phyloP scores from a whole-genome alignment of 1,284 basidiomycete species.

The Limonomyces culmigenus region DNA sequence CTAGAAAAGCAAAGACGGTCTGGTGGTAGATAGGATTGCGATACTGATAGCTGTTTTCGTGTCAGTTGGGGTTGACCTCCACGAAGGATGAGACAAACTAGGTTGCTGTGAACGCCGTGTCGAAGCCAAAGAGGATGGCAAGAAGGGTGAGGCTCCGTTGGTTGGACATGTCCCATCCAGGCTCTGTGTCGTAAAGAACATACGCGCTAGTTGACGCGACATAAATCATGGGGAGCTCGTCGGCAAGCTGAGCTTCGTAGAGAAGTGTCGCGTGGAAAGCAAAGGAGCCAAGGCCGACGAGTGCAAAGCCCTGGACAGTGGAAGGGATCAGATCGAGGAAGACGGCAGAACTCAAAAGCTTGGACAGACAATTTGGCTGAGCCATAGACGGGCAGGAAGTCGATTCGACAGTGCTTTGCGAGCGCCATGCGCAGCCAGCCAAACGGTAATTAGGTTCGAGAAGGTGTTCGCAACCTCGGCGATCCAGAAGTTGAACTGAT shows the following conservation, averaged over 20 bases:
- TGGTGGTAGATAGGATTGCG: constrained; percentile 57
- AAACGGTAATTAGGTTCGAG: constrained; percentile 42
- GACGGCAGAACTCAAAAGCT: too few species aligned
- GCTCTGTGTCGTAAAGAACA: constrained; percentile 36
- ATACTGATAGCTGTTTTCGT: constrained; percentile 24
- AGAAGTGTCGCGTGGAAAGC: constrained; percentile 54
- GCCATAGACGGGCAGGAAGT: constrained; percentile 35
- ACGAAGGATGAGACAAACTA: constrained; percentile 19
- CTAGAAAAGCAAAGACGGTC: constrained; percentile 35
- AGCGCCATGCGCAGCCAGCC: constrained; percentile 28
- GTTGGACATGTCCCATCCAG: constrained; percentile 26
- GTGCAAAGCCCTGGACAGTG: constrained; percentile 34
- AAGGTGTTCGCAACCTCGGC: constrained; percentile 52
- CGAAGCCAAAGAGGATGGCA: constrained; percentile 21
- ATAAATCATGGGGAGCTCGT: constrained; percentile 58
- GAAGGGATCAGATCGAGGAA: neutral
- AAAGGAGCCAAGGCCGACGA: constrained; percentile 48
- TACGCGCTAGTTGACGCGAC: constrained; percentile 35
- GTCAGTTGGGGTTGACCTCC: constrained; percentile 2
- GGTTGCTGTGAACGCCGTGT: constrained; percentile 40
- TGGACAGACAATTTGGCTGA: too few species aligned
- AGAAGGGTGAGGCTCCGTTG: constrained; percentile 19
- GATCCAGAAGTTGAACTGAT: constrained; percentile 52
- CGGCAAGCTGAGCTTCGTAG: constrained; percentile 50
- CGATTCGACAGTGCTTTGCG: constrained; percentile 17